phyloP scores from a whole-genome alignment of 441 rosid species.

The Capsella rubella region DNA sequence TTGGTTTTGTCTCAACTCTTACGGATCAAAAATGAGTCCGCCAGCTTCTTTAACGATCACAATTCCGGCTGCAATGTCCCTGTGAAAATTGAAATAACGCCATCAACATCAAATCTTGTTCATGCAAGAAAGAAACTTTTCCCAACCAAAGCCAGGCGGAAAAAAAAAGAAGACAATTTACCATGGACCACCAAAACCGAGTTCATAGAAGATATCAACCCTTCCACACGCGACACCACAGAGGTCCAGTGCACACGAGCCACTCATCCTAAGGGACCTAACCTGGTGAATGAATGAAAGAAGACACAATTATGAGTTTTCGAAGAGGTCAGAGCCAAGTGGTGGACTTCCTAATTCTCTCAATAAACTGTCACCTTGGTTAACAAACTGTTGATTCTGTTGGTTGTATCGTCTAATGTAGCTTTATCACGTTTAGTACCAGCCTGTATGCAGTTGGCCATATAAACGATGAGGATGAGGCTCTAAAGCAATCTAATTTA shows the following conservation, averaged over 20 bases:
- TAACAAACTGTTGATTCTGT: constrained; percentile 78
- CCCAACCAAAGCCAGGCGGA: background rate
- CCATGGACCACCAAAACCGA: constrained; percentile 98
- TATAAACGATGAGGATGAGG: constrained; percentile 10
- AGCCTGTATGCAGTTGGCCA: constrained; percentile 52
- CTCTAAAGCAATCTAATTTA: background rate
- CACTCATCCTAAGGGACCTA: constrained; percentile 92
- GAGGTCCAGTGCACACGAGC: constrained; percentile 94
- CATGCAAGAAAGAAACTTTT: background rate
- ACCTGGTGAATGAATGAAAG: constrained; percentile 57
- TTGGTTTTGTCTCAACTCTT: constrained; percentile 46
- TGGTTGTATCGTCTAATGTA: constrained; percentile 73
- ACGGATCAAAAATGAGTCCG: constrained; percentile 95
- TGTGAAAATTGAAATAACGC: constrained; percentile 38
- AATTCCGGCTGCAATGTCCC: constrained; percentile 96
- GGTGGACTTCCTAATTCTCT: background rate
- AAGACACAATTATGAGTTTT: constrained; percentile 25
- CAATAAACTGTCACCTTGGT: constrained; percentile 62
- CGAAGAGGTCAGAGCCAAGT: background rate
- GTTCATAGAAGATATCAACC: constrained; percentile 79
- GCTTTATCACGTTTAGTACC: constrained; percentile 84
- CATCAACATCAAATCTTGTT: background rate
- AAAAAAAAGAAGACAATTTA: constrained; percentile 33
- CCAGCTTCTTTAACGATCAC: constrained; percentile 92
- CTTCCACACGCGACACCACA: constrained; percentile 94